phyloP scores from a whole-genome alignment of 1,139 yeast genomes.

The Suhomyces coccinellae region DNA sequence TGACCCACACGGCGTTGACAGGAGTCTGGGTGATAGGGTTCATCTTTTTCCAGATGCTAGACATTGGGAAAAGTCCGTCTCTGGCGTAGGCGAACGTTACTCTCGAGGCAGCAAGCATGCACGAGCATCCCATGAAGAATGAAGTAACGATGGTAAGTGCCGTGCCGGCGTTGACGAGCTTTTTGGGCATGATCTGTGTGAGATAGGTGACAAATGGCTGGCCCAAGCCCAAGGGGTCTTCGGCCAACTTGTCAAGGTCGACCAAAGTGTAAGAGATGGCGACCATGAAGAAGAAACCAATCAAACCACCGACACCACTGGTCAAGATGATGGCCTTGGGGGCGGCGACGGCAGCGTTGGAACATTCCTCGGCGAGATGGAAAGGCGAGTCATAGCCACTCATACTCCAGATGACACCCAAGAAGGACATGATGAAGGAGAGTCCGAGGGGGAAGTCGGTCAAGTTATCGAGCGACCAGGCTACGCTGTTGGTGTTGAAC shows the following conservation, averaged over 20 bases:
- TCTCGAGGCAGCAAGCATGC: constrained; percentile 70
- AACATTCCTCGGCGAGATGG: constrained; percentile 71
- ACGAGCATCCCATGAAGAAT: constrained; percentile 69
- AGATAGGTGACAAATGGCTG: constrained; percentile 66
- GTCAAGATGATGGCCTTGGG: constrained; percentile 70
- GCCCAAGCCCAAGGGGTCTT: constrained; percentile 53
- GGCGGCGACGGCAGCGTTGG: constrained; percentile 63
- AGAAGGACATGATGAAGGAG: constrained; percentile 58
- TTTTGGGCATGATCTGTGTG: constrained; percentile 48
- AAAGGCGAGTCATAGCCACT: constrained; percentile 76
- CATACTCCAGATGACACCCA: constrained; percentile 76
- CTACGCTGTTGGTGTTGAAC: constrained; percentile 51
- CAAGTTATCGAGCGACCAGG: constrained; percentile 60
- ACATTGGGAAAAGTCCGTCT: constrained; percentile 67
- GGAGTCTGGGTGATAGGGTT: constrained; percentile 62
- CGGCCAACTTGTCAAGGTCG: constrained; percentile 51
- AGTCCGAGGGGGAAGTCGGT: constrained; percentile 71
- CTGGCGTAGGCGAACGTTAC: constrained; percentile 70
- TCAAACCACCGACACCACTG: constrained; percentile 57
- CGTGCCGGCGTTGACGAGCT: constrained; percentile 54
- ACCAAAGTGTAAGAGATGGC: constrained; percentile 67
- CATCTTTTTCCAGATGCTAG: constrained; percentile 55
- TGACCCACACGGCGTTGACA: constrained; percentile 67
- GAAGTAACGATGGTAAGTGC: constrained; percentile 60
- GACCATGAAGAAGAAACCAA: constrained; percentile 65